Evolutionary conservation across 176 grass and related monocot genomes (phyloP).

Genomic region (Phragmites australis): DNA sequence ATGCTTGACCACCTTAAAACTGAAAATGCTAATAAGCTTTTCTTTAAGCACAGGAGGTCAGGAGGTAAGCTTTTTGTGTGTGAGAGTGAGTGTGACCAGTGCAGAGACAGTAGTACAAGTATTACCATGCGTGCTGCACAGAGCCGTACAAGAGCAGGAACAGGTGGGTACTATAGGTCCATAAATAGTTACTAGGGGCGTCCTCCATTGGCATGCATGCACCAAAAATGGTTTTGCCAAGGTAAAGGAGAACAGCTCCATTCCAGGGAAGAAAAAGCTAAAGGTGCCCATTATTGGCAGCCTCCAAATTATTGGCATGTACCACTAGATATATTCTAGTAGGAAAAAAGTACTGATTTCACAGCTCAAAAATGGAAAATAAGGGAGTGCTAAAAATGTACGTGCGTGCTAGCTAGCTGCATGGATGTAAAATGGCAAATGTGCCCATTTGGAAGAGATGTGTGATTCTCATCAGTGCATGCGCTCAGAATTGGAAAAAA

Average conservation of each 20-base stretch:
- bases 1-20: too few relatives aligned
- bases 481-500: too few relatives aligned
- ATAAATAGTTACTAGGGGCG: constrained; percentile 29
- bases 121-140: background rate
- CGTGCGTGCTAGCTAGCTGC: background rate
- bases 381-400: background rate
- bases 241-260: constrained; percentile 16
- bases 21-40: too few relatives aligned
- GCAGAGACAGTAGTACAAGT: too few relatives aligned
- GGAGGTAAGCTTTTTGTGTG: too few relatives aligned
- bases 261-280: background rate
- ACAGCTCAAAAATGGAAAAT: background rate
- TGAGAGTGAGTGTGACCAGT: background rate
- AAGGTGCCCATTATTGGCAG: background rate
- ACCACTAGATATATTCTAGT: background rate
- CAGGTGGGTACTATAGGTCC: constrained; percentile 1
- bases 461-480: too few relatives aligned
- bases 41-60: too few relatives aligned
- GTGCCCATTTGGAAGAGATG: too few relatives aligned
- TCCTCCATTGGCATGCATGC: too few relatives aligned
- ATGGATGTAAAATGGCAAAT: too few relatives aligned
- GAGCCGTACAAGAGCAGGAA: background rate
- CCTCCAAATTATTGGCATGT: background rate
- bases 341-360: too few relatives aligned
- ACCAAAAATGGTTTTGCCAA: background rate